phyloP scores from a whole-genome alignment of 2,329 filamentous ascomycete species.

The Septoria linicola region DNA sequence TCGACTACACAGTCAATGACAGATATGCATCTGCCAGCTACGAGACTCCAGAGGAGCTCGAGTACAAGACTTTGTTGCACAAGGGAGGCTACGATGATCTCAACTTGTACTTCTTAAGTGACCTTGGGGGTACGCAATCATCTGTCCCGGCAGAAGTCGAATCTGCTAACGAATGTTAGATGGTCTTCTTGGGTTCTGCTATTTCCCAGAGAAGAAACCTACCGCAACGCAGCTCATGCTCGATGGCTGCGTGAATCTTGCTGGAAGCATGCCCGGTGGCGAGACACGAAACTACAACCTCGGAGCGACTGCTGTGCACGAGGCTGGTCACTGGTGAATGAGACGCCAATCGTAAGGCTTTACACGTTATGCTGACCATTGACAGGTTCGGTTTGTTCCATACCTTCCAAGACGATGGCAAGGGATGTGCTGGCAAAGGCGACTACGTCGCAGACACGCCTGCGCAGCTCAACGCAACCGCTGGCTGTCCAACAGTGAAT shows the following conservation, averaged over 20 bases:
- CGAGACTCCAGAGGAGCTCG: conserved; percentile 38
- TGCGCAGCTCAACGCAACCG: conserved; percentile 40
- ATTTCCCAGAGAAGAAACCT: conserved; percentile 34
- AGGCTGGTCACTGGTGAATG: conserved; percentile 42
- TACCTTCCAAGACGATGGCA: conserved; percentile 10
- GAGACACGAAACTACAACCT: conserved; percentile 43
- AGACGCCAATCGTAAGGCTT: conserved; percentile 37
- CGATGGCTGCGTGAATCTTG: conserved; percentile 56
- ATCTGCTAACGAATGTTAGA: conserved; percentile 1
- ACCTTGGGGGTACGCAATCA: conserved; percentile 38
- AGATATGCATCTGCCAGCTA: conserved; percentile 49
- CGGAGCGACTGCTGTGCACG: conserved; percentile 44
- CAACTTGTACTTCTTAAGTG: conserved; percentile 58
- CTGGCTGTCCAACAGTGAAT: conserved; percentile 47
- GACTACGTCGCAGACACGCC: conserved; percentile 45
- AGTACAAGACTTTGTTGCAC: conserved; percentile 54
- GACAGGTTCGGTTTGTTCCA: conserved; percentile 14
- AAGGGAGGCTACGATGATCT: conserved; percentile 52
- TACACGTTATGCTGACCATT: background rate
- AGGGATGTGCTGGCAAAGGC: conserved; percentile 39
- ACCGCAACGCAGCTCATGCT: conserved; percentile 43
- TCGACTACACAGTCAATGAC: conserved; percentile 52
- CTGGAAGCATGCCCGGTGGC: conserved; percentile 53
- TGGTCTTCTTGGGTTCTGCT: conserved; percentile 29
- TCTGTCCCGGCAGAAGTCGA: background rate